Evolutionary conservation across 768 basidiomycete genomes (phyloP), one percentile per base, ranked within the genome.

Genomic region (Fomitopsis pulvina): DNA sequence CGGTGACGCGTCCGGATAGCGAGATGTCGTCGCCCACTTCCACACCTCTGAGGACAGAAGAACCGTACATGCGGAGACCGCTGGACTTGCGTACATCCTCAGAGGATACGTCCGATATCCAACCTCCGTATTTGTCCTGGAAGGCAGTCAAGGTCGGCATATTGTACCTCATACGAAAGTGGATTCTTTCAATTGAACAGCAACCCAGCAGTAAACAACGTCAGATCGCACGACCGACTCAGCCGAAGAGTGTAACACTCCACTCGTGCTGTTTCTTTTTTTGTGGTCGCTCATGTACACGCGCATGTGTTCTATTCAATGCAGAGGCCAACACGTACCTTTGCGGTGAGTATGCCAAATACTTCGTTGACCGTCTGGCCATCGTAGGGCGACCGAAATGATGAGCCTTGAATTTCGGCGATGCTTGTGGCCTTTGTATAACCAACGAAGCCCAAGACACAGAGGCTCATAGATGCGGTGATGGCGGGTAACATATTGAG

Each of bases 381-480:
- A 25, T 53, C 59, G 10, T 73, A 57, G 47, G 79, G 77, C 27
- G 77, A 78, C 53, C 63, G 65, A 52, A 70, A 79, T 1, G 69
- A 60, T 26, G 57, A 41, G n/a, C 79, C 79, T 62, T 79, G 77
- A 25, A 82, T 76, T 24, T 79, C 77, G n/a, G 75, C 63, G 11
- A 79, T 65, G 9, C 69, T 69, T 4, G 53, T 41, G 9, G 56
- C 58, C n/a, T 28, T 5, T 4, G 34, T 37, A 16, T n/a, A n/a
- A n/a, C n/a, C n/a, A n/a, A n/a, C n/a, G n/a, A n/a, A n/a, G n/a
- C n/a, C n/a, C n/a, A n/a, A n/a, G n/a, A n/a, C n/a, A n/a, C n/a
- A n/a, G n/a, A n/a, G n/a, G n/a, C n/a, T n/a, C n/a, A n/a, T n/a
- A n/a, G n/a, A n/a, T n/a, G n/a, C n/a, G n/a, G n/a, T n/a, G n/a